Conservation (phyloP, 768 basidiomycete species). For the Tremella yokohamensis region DNA sequence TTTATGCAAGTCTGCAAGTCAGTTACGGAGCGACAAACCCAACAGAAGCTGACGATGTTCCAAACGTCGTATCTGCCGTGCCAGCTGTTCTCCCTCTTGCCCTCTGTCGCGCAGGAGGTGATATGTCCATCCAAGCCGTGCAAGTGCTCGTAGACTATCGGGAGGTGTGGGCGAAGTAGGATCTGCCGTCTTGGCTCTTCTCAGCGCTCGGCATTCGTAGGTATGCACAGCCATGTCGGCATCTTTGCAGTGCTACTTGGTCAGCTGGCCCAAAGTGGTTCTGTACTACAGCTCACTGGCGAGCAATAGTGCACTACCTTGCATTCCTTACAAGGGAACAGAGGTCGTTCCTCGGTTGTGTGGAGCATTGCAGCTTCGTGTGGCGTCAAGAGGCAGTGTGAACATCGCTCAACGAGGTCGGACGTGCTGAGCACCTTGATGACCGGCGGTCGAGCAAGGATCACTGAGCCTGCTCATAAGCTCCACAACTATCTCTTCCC, state of each 20-base stretch:
- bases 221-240: background rate
- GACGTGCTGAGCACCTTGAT: conserved; percentile 61
- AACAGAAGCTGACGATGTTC: conserved; percentile 35
- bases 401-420: conserved; percentile 65
- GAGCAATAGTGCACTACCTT: conserved; percentile 68
- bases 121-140: background rate
- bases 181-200: conserved; percentile 2
- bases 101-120: background rate
- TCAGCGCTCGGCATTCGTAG: background rate
- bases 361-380: conserved; percentile 24
- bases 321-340: conserved; percentile 67
- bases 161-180: conserved; percentile 2
- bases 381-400: conserved; percentile 57
- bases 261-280: conserved; percentile 1
- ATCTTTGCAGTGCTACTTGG: background rate
- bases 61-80: conserved; percentile 36
- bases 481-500: background rate
- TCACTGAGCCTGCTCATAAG: background rate
- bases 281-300: conserved; percentile 56
- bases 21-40: conserved; percentile 49
- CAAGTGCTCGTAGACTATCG: background rate
- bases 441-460: background rate
- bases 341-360: conserved; percentile 13
- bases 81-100: background rate
- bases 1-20: conserved; percentile 60